Evolutionary conservation across 169 alveolate genomes (phyloP).

Genomic region (Plasmodium gonderi): DNA sequence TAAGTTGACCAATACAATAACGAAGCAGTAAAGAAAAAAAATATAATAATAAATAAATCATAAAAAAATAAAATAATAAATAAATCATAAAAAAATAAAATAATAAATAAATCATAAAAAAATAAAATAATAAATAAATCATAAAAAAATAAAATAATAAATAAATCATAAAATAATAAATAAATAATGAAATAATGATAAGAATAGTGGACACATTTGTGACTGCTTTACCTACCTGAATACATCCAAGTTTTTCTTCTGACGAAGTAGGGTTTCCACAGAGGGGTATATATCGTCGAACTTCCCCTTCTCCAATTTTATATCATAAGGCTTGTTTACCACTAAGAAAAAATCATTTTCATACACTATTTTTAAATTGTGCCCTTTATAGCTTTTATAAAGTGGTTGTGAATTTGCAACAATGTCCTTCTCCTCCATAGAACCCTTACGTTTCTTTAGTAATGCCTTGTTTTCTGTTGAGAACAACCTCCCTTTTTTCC

Average conservation of each 20-base stretch:
- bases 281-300: conserved; percentile 60
- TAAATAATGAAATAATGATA: no score
- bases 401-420: neutral
- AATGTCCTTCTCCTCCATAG: neutral
- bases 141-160: no score
- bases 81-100: no score
- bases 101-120: no score
- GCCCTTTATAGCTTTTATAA: conserved; percentile 63
- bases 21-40: neutral
- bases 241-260: conserved; percentile 30
- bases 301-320: conserved; percentile 60
- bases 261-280: conserved; percentile 61
- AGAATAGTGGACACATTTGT: neutral
- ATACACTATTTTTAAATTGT: conserved; percentile 43
- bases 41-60: no score
- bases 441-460: neutral
- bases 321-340: conserved; percentile 70
- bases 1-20: no score
- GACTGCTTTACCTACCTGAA: conserved; percentile 19
- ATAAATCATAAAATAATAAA: no score
- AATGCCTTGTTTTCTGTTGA: neutral
- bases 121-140: no score
- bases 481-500: conserved; percentile 3
- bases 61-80: no score
- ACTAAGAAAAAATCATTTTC: conserved; percentile 64